phyloP scores from a whole-genome alignment of 1,284 basidiomycete species.

The Cryptococcus maquisensis region DNA sequence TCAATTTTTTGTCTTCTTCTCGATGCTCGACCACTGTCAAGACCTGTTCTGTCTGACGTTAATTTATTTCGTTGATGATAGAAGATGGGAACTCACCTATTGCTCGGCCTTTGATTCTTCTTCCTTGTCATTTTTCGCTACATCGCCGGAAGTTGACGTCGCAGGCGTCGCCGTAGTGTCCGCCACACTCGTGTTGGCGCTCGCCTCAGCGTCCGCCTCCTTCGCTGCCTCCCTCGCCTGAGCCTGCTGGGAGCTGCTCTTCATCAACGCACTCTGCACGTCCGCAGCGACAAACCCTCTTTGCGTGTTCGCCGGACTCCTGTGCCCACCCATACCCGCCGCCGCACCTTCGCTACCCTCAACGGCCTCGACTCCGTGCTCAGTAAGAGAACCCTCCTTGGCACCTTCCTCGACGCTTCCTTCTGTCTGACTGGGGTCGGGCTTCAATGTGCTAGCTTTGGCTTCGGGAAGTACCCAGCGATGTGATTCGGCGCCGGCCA shows the following conservation, averaged over 20 bases:
- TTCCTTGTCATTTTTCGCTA: conserved; percentile 10
- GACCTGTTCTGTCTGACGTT: no score
- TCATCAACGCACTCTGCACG: conserved; percentile 43
- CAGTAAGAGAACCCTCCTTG: no score
- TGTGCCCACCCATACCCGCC: conserved; percentile 3
- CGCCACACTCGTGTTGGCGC: conserved; percentile 20
- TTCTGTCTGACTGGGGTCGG: conserved; percentile 9
- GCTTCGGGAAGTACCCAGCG: conserved; percentile 71
- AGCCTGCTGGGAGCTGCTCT: conserved; percentile 13
- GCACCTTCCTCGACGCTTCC: neutral
- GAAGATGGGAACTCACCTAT: neutral
- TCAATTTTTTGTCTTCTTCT: no score
- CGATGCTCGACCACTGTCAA: no score
- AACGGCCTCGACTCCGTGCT: neutral
- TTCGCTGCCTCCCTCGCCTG: neutral
- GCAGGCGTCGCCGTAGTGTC: conserved; percentile 17
- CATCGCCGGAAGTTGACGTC: conserved; percentile 24
- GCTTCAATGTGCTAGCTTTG: conserved; percentile 25
- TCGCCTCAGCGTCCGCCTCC: conserved; percentile 11
- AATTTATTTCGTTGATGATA: no score
- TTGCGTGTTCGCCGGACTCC: neutral
- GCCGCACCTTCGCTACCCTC: neutral
- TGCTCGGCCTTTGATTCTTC: conserved; percentile 7
- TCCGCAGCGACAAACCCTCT: conserved; percentile 18
- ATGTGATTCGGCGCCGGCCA: conserved; percentile 58